These are phyloP conservation scores for Fusarium sp. DNA, from an alignment of 2,329 filamentous ascomycete species.

Conservation along the genomic window DNA sequence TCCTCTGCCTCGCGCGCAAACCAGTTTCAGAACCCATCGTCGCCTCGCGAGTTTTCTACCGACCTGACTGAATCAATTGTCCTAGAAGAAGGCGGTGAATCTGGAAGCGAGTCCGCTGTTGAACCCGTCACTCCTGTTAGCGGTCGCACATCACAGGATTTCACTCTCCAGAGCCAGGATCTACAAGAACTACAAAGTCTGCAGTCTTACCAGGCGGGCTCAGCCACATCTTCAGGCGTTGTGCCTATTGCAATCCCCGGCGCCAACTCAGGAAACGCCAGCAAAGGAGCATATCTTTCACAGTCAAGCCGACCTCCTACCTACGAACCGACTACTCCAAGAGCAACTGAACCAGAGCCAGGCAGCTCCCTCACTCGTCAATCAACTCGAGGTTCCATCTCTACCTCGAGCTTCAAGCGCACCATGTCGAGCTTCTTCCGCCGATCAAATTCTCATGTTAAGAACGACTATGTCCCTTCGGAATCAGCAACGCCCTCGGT, in stretches of 20 bases:
- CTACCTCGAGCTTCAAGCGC: conserved; percentile 58
- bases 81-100: conserved; percentile 68
- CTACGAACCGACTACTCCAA: conserved; percentile 37
- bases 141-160: conserved; percentile 65
- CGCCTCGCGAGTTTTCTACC: conserved; percentile 60
- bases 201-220: conserved; percentile 39
- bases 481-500: conserved; percentile 44
- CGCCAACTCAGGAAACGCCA: conserved; percentile 19
- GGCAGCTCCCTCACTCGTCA: conserved; percentile 52
- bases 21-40: conserved; percentile 51
- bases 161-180: conserved; percentile 57
- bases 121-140: conserved; percentile 73
- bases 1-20: conserved; percentile 34
- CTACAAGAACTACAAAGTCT: conserved; percentile 47
- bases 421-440: conserved; percentile 63
- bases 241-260: conserved; percentile 37
- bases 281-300: conserved; percentile 30
- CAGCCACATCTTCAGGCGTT: conserved; percentile 36
- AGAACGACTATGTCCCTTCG: conserved; percentile 33
- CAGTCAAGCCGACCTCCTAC: conserved; percentile 33
- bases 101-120: conserved; percentile 67
- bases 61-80: conserved; percentile 63
- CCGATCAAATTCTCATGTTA: conserved; percentile 53
- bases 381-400: conserved; percentile 56
- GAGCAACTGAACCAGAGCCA: conserved; percentile 42